Evolutionary conservation across 768 basidiomycete genomes (phyloP).

Genomic region (Suillus luteus): DNA sequence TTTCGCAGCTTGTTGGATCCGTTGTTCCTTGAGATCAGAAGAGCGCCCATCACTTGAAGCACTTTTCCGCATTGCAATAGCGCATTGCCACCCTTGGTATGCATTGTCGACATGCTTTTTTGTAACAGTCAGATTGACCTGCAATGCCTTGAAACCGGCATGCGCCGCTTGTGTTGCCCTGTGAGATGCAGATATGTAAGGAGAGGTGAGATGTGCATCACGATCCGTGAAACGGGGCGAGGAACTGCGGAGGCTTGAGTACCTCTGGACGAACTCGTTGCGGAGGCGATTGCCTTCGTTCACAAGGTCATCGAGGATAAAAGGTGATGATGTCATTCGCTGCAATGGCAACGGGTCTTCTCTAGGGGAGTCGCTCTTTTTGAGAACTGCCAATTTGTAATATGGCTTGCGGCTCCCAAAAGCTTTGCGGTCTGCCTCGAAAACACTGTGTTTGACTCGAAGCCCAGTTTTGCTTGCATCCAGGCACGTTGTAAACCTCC

Average conservation of each 20-base stretch:
- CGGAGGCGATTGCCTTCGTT: slow-evolving; percentile 41
- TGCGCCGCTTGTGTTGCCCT: slow-evolving; percentile 12
- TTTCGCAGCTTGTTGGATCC: slow-evolving; percentile 10
- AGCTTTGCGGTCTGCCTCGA: slow-evolving; percentile 38
- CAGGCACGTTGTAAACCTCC: slow-evolving; percentile 66
- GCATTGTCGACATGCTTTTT: slow-evolving; percentile 40
- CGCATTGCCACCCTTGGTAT: slow-evolving; percentile 20
- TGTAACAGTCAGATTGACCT: slow-evolving; percentile 43
- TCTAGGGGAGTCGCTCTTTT: slow-evolving; percentile 11
- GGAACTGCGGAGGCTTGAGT: slow-evolving; percentile 26
- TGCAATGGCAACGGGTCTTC: slow-evolving; percentile 1
- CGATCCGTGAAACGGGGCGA: slow-evolving; percentile 17
- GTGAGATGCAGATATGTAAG: slow-evolving; percentile 36
- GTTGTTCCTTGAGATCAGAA: slow-evolving; percentile 29
- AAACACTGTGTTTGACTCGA: slow-evolving; percentile 45
- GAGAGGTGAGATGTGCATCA: slow-evolving; percentile 37
- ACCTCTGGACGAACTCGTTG: slow-evolving; percentile 37
- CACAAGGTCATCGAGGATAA: slow-evolving; percentile 47
- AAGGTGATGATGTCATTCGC: slow-evolving; percentile 17
- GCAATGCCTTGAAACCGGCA: slow-evolving; percentile 21
- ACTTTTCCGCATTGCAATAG: slow-evolving; percentile 11
- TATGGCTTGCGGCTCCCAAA: slow-evolving; percentile 38
- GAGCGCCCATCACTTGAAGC: slow-evolving; percentile 21
- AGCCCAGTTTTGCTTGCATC: slow-evolving; percentile 73
- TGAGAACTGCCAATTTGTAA: slow-evolving; percentile 27